Percentiles rank a stretch among this genome's conserved stretches.
phyloP scores from a whole-genome alignment of 2,329 filamentous ascomycete genomes.

The Alternaria atra region DNA sequence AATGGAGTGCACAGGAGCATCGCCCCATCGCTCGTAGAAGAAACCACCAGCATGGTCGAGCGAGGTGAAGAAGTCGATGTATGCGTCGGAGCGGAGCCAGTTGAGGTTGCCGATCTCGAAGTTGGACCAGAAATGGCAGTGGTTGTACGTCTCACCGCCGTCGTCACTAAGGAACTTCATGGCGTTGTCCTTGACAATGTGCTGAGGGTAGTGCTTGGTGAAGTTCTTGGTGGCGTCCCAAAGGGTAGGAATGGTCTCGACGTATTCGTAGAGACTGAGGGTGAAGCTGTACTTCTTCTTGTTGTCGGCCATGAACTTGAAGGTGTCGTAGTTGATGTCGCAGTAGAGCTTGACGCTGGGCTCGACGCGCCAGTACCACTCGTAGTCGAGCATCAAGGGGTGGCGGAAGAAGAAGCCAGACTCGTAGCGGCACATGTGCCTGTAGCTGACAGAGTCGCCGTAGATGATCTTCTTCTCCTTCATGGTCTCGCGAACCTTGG shows the following conservation, averaged over 20 bases:
- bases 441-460: slow-evolving; percentile 94
- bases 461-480: slow-evolving; percentile 95
- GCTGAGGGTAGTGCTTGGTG: slow-evolving; percentile 87
- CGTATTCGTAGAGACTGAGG: slow-evolving; percentile 93
- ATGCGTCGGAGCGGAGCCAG: slow-evolving; percentile 89
- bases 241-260: slow-evolving; percentile 92
- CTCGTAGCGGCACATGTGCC: slow-evolving; percentile 99
- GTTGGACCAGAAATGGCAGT: slow-evolving; percentile 99
- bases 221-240: slow-evolving; percentile 97
- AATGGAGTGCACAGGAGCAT: slow-evolving; percentile 98
- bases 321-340: slow-evolving; percentile 94
- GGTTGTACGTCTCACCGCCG: slow-evolving; percentile 89
- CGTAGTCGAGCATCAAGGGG: slow-evolving; percentile 90
- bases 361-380: slow-evolving; percentile 99
- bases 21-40: slow-evolving; percentile 99
- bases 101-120: slow-evolving; percentile 95
- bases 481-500: slow-evolving; percentile 93
- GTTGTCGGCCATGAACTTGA: slow-evolving; percentile 95
- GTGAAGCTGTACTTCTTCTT: slow-evolving; percentile 99
- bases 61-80: slow-evolving; percentile 88
- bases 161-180: slow-evolving; percentile 94
- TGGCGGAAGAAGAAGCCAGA: slow-evolving; percentile 99
- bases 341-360: slow-evolving; percentile 96
- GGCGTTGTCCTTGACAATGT: slow-evolving; percentile 83
- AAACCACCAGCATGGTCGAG: slow-evolving; percentile 94